These are phyloP conservation scores for Ballota nigra DNA, from an alignment of 257 asterid species.

Conservation along the genomic window DNA sequence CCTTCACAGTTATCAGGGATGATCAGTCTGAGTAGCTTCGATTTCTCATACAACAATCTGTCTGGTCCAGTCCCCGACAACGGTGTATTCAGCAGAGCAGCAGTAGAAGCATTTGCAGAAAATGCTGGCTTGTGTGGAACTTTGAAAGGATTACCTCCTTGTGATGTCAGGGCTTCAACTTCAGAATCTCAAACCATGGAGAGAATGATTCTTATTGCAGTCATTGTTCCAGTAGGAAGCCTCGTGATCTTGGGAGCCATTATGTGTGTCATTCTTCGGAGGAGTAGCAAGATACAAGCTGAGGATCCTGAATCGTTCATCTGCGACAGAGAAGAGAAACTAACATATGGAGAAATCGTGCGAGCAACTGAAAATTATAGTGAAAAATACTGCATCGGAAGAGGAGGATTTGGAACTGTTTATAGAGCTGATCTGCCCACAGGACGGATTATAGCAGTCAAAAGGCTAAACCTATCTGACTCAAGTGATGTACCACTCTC, in stretches of 20 bases:
- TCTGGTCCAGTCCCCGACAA: constrained; percentile 61
- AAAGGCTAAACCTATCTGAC: constrained; percentile 61
- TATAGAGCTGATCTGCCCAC: constrained; percentile 57
- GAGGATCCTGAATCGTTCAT: no score
- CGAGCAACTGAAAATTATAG: constrained; percentile 65
- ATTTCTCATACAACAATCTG: constrained; percentile 64
- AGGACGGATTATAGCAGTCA: constrained; percentile 74
- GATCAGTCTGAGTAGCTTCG: constrained; percentile 49
- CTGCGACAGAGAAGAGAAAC: constrained; percentile 75
- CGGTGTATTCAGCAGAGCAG: constrained; percentile 37
- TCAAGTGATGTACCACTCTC: constrained; percentile 48
- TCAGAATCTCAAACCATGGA: constrained; percentile 32
- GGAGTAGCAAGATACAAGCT: no score
- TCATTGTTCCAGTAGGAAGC: no score
- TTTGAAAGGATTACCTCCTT: background rate
- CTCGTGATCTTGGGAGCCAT: no score
- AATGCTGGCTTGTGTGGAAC: constrained; percentile 11
- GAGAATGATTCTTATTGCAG: constrained; percentile 29
- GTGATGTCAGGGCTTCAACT: constrained; percentile 25
- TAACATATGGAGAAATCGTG: constrained; percentile 66
- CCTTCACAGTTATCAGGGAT: constrained; percentile 52
- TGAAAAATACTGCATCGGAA: constrained; percentile 71
- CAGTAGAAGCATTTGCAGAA: constrained; percentile 43
- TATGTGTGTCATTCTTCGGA: no score
- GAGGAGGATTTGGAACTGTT: constrained; percentile 88